Conservation (phyloP, 2,329 filamentous ascomycete genomes). For the Aaosphaeria pasadenensis region DNA sequence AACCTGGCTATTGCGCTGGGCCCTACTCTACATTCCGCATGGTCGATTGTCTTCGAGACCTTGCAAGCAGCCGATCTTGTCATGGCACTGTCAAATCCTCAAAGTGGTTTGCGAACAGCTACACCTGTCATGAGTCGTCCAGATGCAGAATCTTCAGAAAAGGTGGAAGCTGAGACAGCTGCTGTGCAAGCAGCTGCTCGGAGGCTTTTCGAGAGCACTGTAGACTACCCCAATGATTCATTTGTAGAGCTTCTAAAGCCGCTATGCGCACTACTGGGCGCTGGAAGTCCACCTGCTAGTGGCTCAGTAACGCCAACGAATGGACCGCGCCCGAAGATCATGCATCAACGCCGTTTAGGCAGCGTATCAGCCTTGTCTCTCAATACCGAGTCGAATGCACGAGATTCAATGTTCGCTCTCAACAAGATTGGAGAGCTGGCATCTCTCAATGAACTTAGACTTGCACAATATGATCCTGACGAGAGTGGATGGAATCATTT, state of each 20-base stretch:
- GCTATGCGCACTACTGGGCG: conserved; percentile 66
- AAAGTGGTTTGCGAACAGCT: conserved; percentile 14
- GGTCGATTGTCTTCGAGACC: conserved; percentile 89
- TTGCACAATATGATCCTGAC: conserved; percentile 64
- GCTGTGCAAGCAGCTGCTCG: conserved; percentile 86
- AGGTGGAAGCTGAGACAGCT: conserved; percentile 71
- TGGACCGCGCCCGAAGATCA: conserved; percentile 21
- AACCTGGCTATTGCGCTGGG: conserved; percentile 94
- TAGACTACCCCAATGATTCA: conserved; percentile 80
- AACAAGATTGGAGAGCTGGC: conserved; percentile 48
- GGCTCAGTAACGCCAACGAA: conserved; percentile 20
- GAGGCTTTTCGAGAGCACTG: conserved; percentile 85
- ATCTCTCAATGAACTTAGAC: conserved; percentile 51
- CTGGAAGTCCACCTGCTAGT: conserved; percentile 16
- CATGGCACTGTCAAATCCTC: conserved; percentile 50
- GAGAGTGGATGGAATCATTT: conserved; percentile 75
- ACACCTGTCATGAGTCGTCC: conserved; percentile 10
- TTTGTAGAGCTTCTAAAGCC: conserved; percentile 77
- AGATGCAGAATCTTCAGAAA: conserved; percentile 29
- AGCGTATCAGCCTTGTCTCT: conserved; percentile 43
- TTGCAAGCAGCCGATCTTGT: conserved; percentile 91
- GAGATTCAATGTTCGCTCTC: conserved; percentile 48
- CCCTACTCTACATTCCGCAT: conserved; percentile 78
- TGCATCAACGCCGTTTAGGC: conserved; percentile 40
- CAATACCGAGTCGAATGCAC: conserved; percentile 37